Evolutionary conservation across 75 land plant species (phyloP).

Genomic region (Larix kaempferi): DNA sequence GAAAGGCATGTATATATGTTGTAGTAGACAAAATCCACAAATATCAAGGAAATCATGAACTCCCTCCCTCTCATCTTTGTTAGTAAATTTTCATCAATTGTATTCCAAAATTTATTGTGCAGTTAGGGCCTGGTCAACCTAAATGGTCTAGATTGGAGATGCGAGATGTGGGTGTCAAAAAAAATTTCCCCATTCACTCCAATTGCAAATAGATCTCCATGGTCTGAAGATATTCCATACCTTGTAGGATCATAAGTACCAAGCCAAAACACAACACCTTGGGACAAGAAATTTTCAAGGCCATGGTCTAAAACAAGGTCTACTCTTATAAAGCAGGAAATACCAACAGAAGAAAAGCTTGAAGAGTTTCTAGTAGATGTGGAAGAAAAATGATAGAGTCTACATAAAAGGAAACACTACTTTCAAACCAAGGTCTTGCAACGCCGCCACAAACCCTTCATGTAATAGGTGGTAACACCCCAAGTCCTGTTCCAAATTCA

Average conservation of each 20-base stretch:
- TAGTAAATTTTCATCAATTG: conserved; percentile 66
- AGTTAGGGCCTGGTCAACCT: conserved; percentile 15
- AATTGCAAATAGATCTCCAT: conserved; percentile 23
- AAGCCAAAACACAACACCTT: conserved; percentile 33
- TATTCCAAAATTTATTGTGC: conserved; percentile 17
- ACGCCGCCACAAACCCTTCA: conserved; percentile 68
- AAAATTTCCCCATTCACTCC: conserved; percentile 25
- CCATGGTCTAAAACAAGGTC: conserved; percentile 68
- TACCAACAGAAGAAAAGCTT: conserved; percentile 71
- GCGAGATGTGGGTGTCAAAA: conserved; percentile 25
- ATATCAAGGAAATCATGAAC: conserved; percentile 23
- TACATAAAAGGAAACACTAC: conserved; percentile 31
- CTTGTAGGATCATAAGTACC: conserved; percentile 30
- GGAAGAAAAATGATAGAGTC: conserved; percentile 73
- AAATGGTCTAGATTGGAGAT: conserved; percentile 29
- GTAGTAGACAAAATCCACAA: conserved; percentile 23
- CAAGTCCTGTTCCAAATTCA: conserved; percentile 37
- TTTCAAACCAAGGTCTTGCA: conserved; percentile 16
- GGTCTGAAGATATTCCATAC: conserved; percentile 32
- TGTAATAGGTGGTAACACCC: conserved; percentile 47
- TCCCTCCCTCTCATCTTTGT: conserved; percentile 32
- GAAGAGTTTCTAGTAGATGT: conserved; percentile 79
- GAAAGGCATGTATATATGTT: too few species aligned
- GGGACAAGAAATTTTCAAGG: conserved; percentile 22
- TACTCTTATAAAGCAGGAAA: conserved; percentile 49